phyloP scores from a whole-genome alignment of 2,329 filamentous ascomycete genomes.

The Penicillium rolfsii region DNA sequence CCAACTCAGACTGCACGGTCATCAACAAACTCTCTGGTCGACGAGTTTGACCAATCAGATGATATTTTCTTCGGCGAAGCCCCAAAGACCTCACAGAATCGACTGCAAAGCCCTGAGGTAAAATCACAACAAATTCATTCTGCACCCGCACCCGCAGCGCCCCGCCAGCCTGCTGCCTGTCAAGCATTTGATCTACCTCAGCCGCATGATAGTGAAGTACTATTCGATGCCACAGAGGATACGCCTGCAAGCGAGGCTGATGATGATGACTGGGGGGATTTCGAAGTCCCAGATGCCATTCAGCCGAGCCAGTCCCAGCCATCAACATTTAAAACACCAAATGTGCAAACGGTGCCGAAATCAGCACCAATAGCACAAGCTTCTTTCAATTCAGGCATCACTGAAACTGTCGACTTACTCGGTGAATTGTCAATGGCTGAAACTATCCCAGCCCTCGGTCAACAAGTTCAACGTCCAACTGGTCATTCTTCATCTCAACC shows the following conservation, averaged over 20 bases:
- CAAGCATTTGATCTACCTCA: slow-evolving; percentile 25
- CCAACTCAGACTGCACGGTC: slow-evolving; percentile 15
- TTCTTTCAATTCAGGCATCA: slow-evolving; percentile 1
- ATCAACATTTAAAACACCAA: background rate
- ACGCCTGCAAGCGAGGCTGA: slow-evolving; percentile 33
- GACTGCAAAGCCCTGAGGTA: background rate
- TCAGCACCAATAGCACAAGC: background rate
- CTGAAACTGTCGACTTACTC: slow-evolving; percentile 30
- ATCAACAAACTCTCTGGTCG: slow-evolving; percentile 29
- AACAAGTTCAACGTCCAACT: slow-evolving; percentile 6
- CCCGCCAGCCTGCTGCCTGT: slow-evolving; percentile 13
- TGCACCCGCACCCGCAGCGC: slow-evolving; percentile 2
- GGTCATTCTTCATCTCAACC: slow-evolving; percentile 22
- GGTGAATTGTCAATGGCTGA: slow-evolving; percentile 37
- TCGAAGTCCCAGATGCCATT: slow-evolving; percentile 41
- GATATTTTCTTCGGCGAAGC: slow-evolving; percentile 24
- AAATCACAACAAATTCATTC: slow-evolving; percentile 7
- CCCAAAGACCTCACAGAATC: background rate
- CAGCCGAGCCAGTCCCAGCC: slow-evolving; percentile 13
- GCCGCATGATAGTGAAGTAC: slow-evolving; percentile 52
- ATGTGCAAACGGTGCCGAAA: background rate
- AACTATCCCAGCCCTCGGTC: slow-evolving; percentile 14
- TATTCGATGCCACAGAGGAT: slow-evolving; percentile 63
- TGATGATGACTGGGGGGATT: slow-evolving; percentile 53
- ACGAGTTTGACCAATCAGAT: slow-evolving; percentile 27